These are phyloP conservation scores for Talaromyces sp. DNA, from an alignment of 2,329 filamentous ascomycete species.

Conservation along the genomic window DNA sequence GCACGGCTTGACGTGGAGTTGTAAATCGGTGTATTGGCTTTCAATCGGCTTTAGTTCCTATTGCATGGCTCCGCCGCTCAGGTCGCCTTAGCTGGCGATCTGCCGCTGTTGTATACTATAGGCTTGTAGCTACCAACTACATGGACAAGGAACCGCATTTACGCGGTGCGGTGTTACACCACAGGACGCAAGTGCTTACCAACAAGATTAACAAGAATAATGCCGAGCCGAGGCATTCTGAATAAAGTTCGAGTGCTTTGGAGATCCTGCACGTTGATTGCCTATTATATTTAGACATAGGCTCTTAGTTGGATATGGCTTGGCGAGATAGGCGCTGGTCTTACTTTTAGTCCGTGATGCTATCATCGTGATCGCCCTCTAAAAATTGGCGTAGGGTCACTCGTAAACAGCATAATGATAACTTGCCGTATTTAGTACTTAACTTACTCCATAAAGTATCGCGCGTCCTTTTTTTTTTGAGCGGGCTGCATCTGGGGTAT, in stretches of 20 bases:
- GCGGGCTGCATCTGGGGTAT: too few species aligned
- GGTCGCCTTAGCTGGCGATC: not conserved
- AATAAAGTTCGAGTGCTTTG: not conserved
- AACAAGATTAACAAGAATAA: not conserved
- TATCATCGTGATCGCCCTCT: too few species aligned
- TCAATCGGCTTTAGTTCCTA: not conserved
- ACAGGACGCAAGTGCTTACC: not conserved
- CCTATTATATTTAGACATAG: too few species aligned
- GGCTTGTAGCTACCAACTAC: not conserved
- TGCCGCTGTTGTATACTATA: not conserved
- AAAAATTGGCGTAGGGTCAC: too few species aligned
- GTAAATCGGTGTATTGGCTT: not conserved
- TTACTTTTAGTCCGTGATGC: too few species aligned
- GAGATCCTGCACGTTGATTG: not conserved
- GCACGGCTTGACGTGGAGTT: not conserved
- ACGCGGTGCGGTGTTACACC: not conserved
- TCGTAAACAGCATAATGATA: too few species aligned
- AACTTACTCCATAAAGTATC: too few species aligned
- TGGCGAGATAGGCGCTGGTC: too few species aligned
- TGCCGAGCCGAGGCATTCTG: not conserved
- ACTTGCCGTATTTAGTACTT: too few species aligned
- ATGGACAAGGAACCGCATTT: not conserved
- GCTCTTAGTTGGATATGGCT: too few species aligned
- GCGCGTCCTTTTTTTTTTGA: too few species aligned
- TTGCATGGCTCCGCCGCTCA: not conserved